phyloP scores from a whole-genome alignment of 768 basidiomycete species.

The Paxillus ammoniavirescens region DNA sequence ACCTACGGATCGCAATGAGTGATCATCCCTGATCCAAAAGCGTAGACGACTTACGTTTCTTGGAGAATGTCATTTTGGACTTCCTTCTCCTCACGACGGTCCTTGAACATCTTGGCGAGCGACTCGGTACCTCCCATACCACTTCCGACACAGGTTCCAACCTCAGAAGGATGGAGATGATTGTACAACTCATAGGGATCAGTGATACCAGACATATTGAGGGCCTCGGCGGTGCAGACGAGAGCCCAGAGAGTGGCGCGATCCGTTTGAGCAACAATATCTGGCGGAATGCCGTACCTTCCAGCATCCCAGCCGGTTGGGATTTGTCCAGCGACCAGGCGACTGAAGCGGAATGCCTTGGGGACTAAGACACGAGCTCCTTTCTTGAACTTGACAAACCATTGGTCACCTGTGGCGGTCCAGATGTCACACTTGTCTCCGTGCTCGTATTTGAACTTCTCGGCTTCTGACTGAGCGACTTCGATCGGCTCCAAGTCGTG shows the following conservation, averaged over 20 bases:
- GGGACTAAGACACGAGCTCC: conserved; percentile 91
- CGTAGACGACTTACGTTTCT: conserved; percentile 74
- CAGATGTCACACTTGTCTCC: conserved; percentile 96
- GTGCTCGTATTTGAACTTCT: conserved; percentile 95
- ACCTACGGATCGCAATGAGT: conserved; percentile 45
- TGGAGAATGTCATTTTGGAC: conserved; percentile 98
- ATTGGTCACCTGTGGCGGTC: conserved; percentile 89
- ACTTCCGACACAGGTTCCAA: conserved; percentile 90
- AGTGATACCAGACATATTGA: conserved; percentile 95
- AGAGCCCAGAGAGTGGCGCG: conserved; percentile 93
- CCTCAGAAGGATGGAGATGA: conserved; percentile 93
- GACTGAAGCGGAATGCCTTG: conserved; percentile 93
- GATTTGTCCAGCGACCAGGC: conserved; percentile 92
- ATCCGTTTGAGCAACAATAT: conserved; percentile 93
- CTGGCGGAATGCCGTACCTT: conserved; percentile 94
- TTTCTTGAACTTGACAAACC: conserved; percentile 99
- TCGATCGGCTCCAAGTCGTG: conserved; percentile 98
- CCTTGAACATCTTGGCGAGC: conserved; percentile 97
- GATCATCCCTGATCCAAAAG: background rate
- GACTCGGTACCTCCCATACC: conserved; percentile 97
- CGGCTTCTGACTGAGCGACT: conserved; percentile 85
- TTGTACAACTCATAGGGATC: conserved; percentile 99
- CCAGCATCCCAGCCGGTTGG: conserved; percentile 98
- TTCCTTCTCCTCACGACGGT: conserved; percentile 95
- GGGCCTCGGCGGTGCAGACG: conserved; percentile 90